Percentiles rank a stretch among this genome's conserved stretches.
Evolutionary conservation across 2,329 filamentous ascomycete species (phyloP).

Genomic region (Colletotrichum nymphaeae): DNA sequence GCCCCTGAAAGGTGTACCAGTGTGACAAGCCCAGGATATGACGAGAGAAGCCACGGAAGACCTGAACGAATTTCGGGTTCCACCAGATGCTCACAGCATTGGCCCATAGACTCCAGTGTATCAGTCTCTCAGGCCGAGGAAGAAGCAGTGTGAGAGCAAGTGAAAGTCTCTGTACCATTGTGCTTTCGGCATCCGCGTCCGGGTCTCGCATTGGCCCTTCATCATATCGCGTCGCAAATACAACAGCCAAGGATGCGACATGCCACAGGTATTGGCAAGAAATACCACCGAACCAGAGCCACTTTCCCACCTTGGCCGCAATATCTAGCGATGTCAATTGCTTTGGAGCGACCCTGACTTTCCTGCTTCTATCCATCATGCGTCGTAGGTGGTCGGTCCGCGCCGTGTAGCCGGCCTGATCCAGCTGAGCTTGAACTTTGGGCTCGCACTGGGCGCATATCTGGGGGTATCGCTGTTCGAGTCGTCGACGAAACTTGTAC

Average conservation of each 20-base stretch:
- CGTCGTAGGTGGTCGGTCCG: conserved; percentile 84
- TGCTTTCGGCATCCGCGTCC: conserved; percentile 28
- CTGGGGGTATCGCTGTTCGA: conserved; percentile 89
- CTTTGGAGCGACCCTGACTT: conserved; percentile 54
- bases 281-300: conserved; percentile 61
- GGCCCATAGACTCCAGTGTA: conserved; percentile 59
- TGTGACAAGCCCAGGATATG: conserved; percentile 70
- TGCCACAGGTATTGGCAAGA: conserved; percentile 64
- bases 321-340: conserved; percentile 54
- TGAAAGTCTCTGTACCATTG: conserved; percentile 2
- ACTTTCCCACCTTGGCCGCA: conserved; percentile 54
- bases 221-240: conserved; percentile 19
- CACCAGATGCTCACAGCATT: conserved; percentile 70
- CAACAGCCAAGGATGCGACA: conserved; percentile 41
- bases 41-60: conserved; percentile 67
- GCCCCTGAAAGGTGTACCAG: conserved; percentile 74
- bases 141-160: conserved; percentile 41
- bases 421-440: conserved; percentile 76
- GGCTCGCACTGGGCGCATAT: conserved; percentile 86
- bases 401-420: conserved; percentile 80
- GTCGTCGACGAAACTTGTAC: conserved; percentile 74
- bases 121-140: conserved; percentile 53
- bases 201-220: conserved; percentile 31
- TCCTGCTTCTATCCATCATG: conserved; percentile 75
- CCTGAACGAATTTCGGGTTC: conserved; percentile 75